Conservation (phyloP, 306 rosid species). For the Cyamopsis tetragonoloba region DNA sequence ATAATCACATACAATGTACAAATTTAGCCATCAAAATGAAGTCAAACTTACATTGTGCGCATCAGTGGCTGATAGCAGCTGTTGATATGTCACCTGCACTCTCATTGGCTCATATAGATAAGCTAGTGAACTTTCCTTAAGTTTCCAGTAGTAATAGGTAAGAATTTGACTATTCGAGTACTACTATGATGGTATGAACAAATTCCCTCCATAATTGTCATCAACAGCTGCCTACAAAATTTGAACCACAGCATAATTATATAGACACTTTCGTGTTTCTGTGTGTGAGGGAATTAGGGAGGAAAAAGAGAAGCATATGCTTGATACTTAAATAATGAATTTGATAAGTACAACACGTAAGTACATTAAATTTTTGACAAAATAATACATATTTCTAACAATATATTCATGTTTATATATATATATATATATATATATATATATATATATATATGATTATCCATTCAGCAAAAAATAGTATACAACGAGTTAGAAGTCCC, state of each 20-base stretch:
- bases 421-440: too few species aligned
- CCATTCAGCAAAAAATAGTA: neutral
- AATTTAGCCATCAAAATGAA: neutral
- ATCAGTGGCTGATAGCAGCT: slow-evolving; percentile 4
- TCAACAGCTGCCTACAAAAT: slow-evolving; percentile 58
- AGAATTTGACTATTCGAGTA: slow-evolving; percentile 5
- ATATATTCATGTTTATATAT: too few species aligned
- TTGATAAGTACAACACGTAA: too few species aligned
- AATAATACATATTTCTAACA: neutral
- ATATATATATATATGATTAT: neutral
- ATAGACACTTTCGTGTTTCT: too few species aligned
- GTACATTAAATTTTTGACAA: too few species aligned
- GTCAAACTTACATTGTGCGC: slow-evolving; percentile 24
- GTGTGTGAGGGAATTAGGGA: too few species aligned
- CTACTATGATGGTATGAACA: slow-evolving; percentile 40
- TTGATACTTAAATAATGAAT: too few species aligned
- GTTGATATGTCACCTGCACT: neutral
- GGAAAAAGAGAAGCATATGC: slow-evolving; percentile 8
- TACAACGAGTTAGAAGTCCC: neutral
- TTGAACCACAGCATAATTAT: neutral
- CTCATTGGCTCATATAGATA: slow-evolving; percentile 13
- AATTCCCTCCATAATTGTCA: slow-evolving; percentile 78
- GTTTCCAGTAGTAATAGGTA: slow-evolving; percentile 12
- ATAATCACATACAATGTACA: slow-evolving; percentile 13
- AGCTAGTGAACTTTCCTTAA: neutral